phyloP scores from a whole-genome alignment of 805 yeast species.

The Jamesozyma gamospora region DNA sequence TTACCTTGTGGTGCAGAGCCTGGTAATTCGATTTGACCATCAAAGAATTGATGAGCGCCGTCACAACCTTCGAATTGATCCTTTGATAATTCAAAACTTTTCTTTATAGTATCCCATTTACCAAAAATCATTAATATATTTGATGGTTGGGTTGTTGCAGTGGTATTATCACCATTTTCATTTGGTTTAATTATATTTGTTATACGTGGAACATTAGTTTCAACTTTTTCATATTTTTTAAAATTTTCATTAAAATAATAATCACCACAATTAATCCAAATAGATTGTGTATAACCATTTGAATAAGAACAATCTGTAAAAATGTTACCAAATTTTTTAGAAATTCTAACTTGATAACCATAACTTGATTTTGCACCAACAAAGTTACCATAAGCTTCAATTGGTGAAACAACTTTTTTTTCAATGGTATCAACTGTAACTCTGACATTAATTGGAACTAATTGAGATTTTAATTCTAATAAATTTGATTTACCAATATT shows the following conservation, averaged over 20 bases:
- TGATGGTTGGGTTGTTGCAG: constrained; percentile 7
- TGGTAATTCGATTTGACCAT: constrained; percentile 47
- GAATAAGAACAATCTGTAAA: constrained; percentile 61
- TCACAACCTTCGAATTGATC: constrained; percentile 43
- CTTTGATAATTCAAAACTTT: constrained; percentile 39
- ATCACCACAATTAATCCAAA: constrained; percentile 60
- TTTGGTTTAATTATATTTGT: constrained; percentile 18
- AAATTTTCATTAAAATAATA: constrained; percentile 35
- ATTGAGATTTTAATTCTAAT: constrained; percentile 46
- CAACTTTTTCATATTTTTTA: constrained; percentile 15
- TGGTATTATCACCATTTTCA: constrained; percentile 11
- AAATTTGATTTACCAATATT: constrained; percentile 60
- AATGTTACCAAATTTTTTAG: constrained; percentile 46
- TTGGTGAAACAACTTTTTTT: constrained; percentile 57
- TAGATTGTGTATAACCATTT: constrained; percentile 59
- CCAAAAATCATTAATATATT: constrained; percentile 50
- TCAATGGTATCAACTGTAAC: constrained; percentile 67
- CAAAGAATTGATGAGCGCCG: constrained; percentile 56
- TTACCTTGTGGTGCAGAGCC: constrained; percentile 35
- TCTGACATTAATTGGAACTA: constrained; percentile 67
- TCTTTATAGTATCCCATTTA: constrained; percentile 46
- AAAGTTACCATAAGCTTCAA: constrained; percentile 53
- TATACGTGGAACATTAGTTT: constrained; percentile 18
- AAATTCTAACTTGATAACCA: constrained; percentile 69
- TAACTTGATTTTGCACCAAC: constrained; percentile 51